Evolutionary conservation across 805 yeast genomes (phyloP), one percentile per base, ranked within the genome.

Genomic region (Wickerhamomyces hampshirensis): DNA sequence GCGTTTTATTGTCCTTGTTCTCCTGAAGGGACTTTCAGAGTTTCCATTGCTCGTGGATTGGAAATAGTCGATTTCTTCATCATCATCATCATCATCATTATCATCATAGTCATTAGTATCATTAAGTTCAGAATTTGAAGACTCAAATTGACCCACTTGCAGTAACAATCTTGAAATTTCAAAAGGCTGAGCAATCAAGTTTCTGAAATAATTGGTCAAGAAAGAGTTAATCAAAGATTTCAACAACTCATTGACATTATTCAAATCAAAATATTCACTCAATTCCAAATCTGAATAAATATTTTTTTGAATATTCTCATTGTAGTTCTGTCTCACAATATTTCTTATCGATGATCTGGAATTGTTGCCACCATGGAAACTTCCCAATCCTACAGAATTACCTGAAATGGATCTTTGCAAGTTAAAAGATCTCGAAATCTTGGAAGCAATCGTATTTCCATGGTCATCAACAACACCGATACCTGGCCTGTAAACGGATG

Each of bases 181-280:
- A 58, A 89, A 80, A 2, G 98, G 98, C 59, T 93, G 97, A 14
- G 85, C 73, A 7, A 84, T 55, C 23, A 87, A 58, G 30, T 80
- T 76, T 41, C 77, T 78, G 37, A 77, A 58, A 62, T 93, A 91
- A 45, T 79, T 81, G 45, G 76, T 75, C 34, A 79, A 50, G 42
- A 86, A 76, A 30, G 83, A 76, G 54, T 71, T 66, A 17, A 77
- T 59, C 40, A 87, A 65, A 28, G 78, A 75, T 35, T 69, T 66
- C 5, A 79, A 45, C 23, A 81, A 55, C 43, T 77, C 84, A 35
- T 67, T 67, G 49, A 84, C 59, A 52, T 78, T 77, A 44, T 64
- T 65, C 43, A 68, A 48, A 48, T 81, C 86, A 41, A 83, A 68
- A 46, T 80, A 76, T 55, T 83, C 91, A 37, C 62, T 68, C 54